phyloP scores from a whole-genome alignment of 1,139 yeast genomes.

The Geotrichum citri-aurantii region DNA sequence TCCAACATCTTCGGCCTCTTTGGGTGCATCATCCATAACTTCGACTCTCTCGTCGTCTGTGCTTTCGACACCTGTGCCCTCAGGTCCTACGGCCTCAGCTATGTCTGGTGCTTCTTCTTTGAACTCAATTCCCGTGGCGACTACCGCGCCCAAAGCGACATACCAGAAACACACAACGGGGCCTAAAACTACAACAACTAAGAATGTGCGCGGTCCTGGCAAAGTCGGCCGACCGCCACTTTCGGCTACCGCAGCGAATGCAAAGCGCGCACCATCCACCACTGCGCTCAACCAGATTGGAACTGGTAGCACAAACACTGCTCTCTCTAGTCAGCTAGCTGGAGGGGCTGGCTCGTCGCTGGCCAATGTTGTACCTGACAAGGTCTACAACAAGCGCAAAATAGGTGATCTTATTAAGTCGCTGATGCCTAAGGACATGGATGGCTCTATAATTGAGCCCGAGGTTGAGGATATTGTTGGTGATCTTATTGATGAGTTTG shows the following conservation, averaged over 20 bases:
- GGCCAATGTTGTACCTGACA: conserved; percentile 47
- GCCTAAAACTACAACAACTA: not conserved
- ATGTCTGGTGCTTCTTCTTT: not conserved
- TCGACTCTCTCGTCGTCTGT: not conserved
- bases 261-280: conserved; percentile 8
- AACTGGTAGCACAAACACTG: not conserved
- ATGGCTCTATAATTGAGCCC: conserved; percentile 58
- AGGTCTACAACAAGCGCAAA: conserved; percentile 84
- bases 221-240: conserved; percentile 18
- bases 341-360: not conserved
- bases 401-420: conserved; percentile 77
- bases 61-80: conserved; percentile 5
- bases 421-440: conserved; percentile 75
- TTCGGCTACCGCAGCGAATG: conserved; percentile 6
- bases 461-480: conserved; percentile 91
- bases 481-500: conserved; percentile 94
- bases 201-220: conserved; percentile 15
- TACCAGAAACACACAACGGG: conserved; percentile 3
- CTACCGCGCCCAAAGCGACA: not conserved
- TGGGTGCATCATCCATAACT: not conserved
- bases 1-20: not conserved
- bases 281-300: not conserved
- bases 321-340: not conserved
- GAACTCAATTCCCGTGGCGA: not conserved
- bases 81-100: not conserved